Conservation (phyloP, 371 early-diverging fungal species). For the Dinochytrium kinnereticum region DNA sequence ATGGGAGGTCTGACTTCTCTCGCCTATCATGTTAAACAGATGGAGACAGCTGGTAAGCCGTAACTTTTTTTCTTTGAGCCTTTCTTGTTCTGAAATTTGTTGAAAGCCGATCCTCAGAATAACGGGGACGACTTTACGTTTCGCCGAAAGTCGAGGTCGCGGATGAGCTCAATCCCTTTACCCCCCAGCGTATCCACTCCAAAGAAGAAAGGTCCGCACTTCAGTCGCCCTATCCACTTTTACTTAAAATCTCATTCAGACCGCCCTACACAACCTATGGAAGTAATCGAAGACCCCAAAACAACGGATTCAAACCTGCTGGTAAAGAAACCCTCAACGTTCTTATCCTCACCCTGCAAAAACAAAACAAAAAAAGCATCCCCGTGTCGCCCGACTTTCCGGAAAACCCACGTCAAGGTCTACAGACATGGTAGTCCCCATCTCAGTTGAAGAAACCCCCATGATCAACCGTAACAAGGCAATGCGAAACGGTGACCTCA, state of each 20-base stretch:
- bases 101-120: not conserved
- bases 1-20: no score
- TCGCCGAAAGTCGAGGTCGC: not conserved
- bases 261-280: no score
- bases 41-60: not conserved
- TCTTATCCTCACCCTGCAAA: not conserved
- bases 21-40: not conserved
- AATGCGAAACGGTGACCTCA: slow-evolving; percentile 38
- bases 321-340: not conserved
- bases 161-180: not conserved
- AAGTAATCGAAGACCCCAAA: not conserved
- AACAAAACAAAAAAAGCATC: not conserved
- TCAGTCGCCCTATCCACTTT: no score
- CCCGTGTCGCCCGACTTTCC: not conserved
- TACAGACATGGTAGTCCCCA: slow-evolving; percentile 23
- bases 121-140: not conserved
- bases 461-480: slow-evolving; percentile 56
- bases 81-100: not conserved
- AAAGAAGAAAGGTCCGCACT: not conserved
- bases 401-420: not conserved
- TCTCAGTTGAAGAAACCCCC: slow-evolving; percentile 53
- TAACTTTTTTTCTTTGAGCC: not conserved
- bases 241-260: no score
- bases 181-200: not conserved
- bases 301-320: not conserved